Conservation (phyloP, 805 yeast genomes). For the Pichia paraexigua region DNA sequence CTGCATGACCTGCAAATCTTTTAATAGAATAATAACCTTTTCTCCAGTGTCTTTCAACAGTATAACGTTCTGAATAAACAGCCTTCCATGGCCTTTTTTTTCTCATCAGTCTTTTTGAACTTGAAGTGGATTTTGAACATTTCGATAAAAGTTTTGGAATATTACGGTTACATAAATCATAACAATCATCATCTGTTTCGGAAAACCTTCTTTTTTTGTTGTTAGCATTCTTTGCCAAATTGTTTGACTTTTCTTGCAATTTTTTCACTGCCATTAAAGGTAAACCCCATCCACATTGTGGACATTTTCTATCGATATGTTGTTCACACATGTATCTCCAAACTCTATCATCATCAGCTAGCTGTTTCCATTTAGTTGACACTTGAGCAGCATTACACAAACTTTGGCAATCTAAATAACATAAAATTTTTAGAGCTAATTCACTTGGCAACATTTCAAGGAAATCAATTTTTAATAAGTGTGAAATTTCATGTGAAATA, state of each 20-base stretch:
- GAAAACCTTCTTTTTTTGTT: conserved; percentile 18
- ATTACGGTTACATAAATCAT: neutral
- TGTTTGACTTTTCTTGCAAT: conserved; percentile 23
- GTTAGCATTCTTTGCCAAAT: neutral
- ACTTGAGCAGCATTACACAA: conserved; percentile 93
- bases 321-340: conserved; percentile 99
- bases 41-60: conserved; percentile 93
- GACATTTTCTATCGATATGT: conserved; percentile 95
- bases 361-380: conserved; percentile 71
- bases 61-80: conserved; percentile 83
- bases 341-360: conserved; percentile 94
- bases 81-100: conserved; percentile 89
- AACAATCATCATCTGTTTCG: conserved; percentile 16
- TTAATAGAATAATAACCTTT: conserved; percentile 61
- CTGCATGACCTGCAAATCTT: conserved; percentile 73
- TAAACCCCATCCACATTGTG: conserved; percentile 98
- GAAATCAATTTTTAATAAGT: conserved; percentile 81
- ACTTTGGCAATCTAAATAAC: conserved; percentile 89
- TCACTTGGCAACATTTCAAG: conserved; percentile 81
- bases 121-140: conserved; percentile 2
- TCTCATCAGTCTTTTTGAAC: conserved; percentile 14
- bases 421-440: conserved; percentile 71
- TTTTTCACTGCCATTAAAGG: conserved; percentile 87
- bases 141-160: conserved; percentile 23
- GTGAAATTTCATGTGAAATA: conserved; percentile 69